Percentiles rank a stretch among this genome's conserved stretches.
phyloP scores from a whole-genome alignment of 305 asterid genomes.

The Lippia alba region DNA sequence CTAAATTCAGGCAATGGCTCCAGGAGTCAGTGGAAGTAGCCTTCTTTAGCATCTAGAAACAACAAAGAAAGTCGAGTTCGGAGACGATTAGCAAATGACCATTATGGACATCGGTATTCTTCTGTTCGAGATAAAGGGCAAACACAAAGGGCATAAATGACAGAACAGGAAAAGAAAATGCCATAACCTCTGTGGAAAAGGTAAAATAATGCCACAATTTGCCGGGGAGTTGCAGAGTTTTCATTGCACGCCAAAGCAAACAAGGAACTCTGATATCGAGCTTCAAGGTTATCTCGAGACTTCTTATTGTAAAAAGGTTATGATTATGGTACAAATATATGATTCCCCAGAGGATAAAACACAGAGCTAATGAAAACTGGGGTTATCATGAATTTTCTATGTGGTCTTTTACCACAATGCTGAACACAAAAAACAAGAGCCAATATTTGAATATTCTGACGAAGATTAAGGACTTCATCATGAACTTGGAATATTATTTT shows the following conservation, averaged over 20 bases:
- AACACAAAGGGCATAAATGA: background rate
- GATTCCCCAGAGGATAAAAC: background rate
- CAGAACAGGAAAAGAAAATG: background rate
- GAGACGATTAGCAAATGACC: background rate
- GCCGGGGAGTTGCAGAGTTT: background rate
- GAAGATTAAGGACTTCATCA: background rate
- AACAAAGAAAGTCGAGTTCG: background rate
- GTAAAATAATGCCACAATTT: background rate
- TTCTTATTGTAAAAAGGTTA: background rate
- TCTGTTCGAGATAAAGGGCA: too few species aligned
- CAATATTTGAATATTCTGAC: too few species aligned
- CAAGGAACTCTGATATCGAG: background rate
- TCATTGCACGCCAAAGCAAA: background rate
- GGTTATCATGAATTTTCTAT: background rate
- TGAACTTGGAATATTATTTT: background rate
- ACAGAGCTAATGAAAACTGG: background rate
- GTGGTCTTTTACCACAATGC: background rate
- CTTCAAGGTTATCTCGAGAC: constrained; percentile 1
- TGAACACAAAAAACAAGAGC: background rate
- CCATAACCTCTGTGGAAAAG: background rate
- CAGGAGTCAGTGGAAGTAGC: background rate
- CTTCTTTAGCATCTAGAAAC: background rate
- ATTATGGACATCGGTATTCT: background rate
- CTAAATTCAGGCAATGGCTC: background rate
- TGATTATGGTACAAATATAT: background rate